Conservation (phyloP, 2,329 filamentous ascomycete species). For the Curvularia lunata region DNA sequence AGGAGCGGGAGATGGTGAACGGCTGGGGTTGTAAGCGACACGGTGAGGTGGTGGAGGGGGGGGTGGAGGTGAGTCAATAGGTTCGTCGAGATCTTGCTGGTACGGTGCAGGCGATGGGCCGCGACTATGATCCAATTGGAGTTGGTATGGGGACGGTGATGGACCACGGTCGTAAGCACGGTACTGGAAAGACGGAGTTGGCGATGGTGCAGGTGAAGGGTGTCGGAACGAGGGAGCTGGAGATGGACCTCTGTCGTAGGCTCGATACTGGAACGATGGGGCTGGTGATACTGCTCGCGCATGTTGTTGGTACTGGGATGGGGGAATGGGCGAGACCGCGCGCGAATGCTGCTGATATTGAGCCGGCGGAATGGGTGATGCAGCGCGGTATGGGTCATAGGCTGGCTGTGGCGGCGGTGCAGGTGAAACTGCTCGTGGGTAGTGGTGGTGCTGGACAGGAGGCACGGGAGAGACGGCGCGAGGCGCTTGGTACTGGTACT, state of each 20-base stretch:
- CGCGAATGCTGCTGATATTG: conserved; percentile 39
- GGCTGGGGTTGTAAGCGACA: conserved; percentile 58
- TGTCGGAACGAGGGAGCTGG: conserved; percentile 41
- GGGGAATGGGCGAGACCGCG: conserved; percentile 40
- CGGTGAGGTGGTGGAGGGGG: conserved; percentile 84
- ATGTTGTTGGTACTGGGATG: conserved; percentile 30
- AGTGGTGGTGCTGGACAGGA: conserved; percentile 31
- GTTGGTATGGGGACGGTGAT: conserved; percentile 48
- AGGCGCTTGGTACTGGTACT: conserved; percentile 19
- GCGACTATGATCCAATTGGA: background rate
- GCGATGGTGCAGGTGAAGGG: conserved; percentile 38
- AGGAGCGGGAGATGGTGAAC: conserved; percentile 44
- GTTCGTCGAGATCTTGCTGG: conserved; percentile 24
- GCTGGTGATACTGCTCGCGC: conserved; percentile 44
- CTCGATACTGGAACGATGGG: conserved; percentile 33
- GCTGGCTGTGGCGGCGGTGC: conserved; percentile 34
- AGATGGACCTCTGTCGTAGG: conserved; percentile 37
- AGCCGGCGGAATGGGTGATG: conserved; percentile 26
- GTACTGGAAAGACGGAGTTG: conserved; percentile 46
- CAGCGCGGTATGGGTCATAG: conserved; percentile 31
- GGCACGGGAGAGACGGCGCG: conserved; percentile 39
- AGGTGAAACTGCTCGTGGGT: conserved; percentile 37
- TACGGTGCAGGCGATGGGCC: conserved; percentile 1
- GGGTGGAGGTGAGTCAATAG: conserved; percentile 71
- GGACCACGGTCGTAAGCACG: conserved; percentile 48